These are phyloP conservation scores for Yamadazyma epiphylla DNA, from an alignment of 1,139 yeast species.

Conservation along the genomic window DNA sequence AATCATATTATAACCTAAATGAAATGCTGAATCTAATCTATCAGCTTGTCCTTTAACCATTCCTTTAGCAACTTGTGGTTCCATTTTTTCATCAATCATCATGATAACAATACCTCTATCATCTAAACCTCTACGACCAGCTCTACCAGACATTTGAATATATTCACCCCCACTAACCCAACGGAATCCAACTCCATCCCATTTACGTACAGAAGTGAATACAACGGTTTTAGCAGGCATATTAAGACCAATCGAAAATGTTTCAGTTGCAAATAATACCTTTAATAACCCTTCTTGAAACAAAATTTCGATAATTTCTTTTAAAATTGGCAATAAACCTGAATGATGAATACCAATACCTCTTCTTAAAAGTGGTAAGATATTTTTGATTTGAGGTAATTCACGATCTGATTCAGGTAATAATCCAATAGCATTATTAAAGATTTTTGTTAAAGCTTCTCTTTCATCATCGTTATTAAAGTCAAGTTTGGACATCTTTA, in stretches of 20 bases:
- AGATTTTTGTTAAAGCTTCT: constrained; percentile 82
- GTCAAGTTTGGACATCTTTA: constrained; percentile 92
- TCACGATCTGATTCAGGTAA: constrained; percentile 89
- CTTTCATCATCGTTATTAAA: constrained; percentile 92
- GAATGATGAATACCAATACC: constrained; percentile 99
- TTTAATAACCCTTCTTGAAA: constrained; percentile 96
- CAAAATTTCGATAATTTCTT: constrained; percentile 93
- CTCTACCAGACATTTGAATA: constrained; percentile 99
- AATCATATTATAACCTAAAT: constrained; percentile 95
- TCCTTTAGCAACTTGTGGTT: constrained; percentile 97
- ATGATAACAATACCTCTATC: constrained; percentile 97
- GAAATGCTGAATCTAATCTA: constrained; percentile 93
- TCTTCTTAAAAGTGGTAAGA: constrained; percentile 79
- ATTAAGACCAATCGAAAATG: constrained; percentile 95
- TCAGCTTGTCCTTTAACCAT: constrained; percentile 99
- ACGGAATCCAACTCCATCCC: constrained; percentile 96
- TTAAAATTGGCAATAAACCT: constrained; percentile 89
- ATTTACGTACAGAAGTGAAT: constrained; percentile 93
- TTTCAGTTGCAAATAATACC: constrained; percentile 95
- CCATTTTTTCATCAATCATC: constrained; percentile 99
- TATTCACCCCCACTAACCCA: constrained; percentile 99
- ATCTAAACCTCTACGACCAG: constrained; percentile 99
- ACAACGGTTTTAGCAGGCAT: constrained; percentile 99
- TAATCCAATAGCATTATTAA: constrained; percentile 80
- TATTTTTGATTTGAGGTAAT: constrained; percentile 89